Evolutionary conservation across 495 filamentous ascomycete genomes (phyloP), one percentile per base, ranked within the genome.

Genomic region (Entonaema liquescens): DNA sequence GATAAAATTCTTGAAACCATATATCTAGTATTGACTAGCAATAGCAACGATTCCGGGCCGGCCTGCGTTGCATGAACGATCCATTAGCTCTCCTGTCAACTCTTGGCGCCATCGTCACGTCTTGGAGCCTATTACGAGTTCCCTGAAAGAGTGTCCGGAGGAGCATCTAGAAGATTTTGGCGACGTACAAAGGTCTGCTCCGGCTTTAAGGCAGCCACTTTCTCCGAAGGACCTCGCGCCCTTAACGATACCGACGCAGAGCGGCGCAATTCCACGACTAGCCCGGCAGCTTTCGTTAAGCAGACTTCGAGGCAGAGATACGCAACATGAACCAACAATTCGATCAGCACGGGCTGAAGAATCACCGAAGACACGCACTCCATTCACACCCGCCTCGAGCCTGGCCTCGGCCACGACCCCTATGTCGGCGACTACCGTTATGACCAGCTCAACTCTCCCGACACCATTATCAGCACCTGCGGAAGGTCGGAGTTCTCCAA

Each of bases 21-120:
- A 29, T 13, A 17, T n/a, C 28, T 47, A 13, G 49, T 29, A 77
- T 80, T 82, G 60, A 82, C 70, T 23, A 31, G 26, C 36, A 58
- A 13, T 64, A 93, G 91, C 91, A 67, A 92, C 91, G 26, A 91
- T 93, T 62, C 91, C 91, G 33, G 91, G 89, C 29, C 86, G 88
- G 33, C 89, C 87, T 57, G 84, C 89, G 15, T 74, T 90, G 26
- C 88, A 91, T 76, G 89, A 90, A 77, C 83, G 90, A 68, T 91
- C 89, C 36, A 87, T 84, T 67, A 91, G 89, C 76, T 87, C 88
- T 38, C 89, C 89, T 28, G 86, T 82, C 33, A 76, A 74, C 56
- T 80, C 77, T 47, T 85, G 84, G 83, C 81, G 83, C 50, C 77
- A 80, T 38, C 79, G 81, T 59, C 76, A 80, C 6, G 76, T 84